phyloP scores from a whole-genome alignment of 1,139 yeast genomes.

The Suhomyces guaymorum region DNA sequence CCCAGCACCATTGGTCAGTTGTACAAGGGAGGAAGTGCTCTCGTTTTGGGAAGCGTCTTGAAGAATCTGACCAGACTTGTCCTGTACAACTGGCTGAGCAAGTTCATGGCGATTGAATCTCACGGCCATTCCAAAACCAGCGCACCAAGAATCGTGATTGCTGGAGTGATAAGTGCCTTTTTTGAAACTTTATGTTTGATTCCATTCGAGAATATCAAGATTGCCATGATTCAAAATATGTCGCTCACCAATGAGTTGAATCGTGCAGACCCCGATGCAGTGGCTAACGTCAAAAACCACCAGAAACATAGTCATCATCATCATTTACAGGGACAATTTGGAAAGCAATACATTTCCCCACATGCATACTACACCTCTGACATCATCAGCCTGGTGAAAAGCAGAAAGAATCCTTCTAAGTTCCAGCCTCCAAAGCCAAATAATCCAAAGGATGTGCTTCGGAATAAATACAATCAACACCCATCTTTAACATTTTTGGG shows the following conservation, averaged over 20 bases:
- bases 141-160: slow-evolving; percentile 74
- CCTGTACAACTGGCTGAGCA: slow-evolving; percentile 73
- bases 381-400: slow-evolving; percentile 30
- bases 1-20: slow-evolving; percentile 45
- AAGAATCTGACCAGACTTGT: slow-evolving; percentile 75
- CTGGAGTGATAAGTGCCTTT: slow-evolving; percentile 84
- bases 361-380: slow-evolving; percentile 46
- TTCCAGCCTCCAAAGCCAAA: slow-evolving; percentile 23
- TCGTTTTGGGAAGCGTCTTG: slow-evolving; percentile 72
- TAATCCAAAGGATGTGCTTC: slow-evolving; percentile 29
- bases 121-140: slow-evolving; percentile 48
- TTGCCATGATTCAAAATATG: slow-evolving; percentile 77
- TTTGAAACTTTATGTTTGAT: slow-evolving; percentile 80
- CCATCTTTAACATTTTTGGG: slow-evolving; percentile 58
- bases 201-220: slow-evolving; percentile 89
- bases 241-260: slow-evolving; percentile 37
- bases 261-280: slow-evolving; percentile 30
- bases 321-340: slow-evolving; percentile 27
- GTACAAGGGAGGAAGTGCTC: slow-evolving; percentile 76
- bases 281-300: slow-evolving; percentile 25
- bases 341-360: slow-evolving; percentile 46
- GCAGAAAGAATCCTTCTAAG: slow-evolving; percentile 26
- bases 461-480: slow-evolving; percentile 44
- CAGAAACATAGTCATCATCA: too few species aligned
- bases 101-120: slow-evolving; percentile 65